Evolutionary conservation across 2,329 filamentous ascomycete genomes (phyloP), one percentile per base, ranked within the genome.

Genomic region (Lecanicillium sp.): DNA sequence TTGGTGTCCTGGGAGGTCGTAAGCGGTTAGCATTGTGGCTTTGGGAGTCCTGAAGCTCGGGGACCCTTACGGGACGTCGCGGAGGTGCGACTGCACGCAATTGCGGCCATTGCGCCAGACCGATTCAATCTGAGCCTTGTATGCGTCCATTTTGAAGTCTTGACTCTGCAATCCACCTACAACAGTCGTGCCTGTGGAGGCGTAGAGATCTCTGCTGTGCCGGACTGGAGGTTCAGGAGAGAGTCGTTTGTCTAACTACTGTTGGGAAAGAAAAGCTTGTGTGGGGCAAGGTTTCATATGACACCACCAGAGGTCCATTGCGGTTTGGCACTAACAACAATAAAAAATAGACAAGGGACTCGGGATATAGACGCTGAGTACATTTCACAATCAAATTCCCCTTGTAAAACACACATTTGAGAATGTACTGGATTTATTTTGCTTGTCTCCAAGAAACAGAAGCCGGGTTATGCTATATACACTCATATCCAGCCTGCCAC

Each of bases 1-100:
- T 38, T 5, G 44, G 42, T 35, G 50, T 47, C 8, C 58, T 61
- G 37, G 8, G 8, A n/a, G 20, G 3, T n/a, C 15, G 34, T 31
- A 18, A 18, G 9, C 17, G 5, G 5, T 35, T 15, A 29, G 25
- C 4, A 14, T 9, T n/a, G n/a, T 17, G n/a, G 14, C 6, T n/a
- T 11, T 7, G 29, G 5, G 8, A 16, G 16, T 4, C 17, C 16
- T 11, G 30, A 20, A 28, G 31, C 31, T 28, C 25, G 25, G 25
- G 34, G 22, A 25, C 14, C 11, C 34, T 25, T 34, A 39, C 37
- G 41, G 36, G 33, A 40, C 36, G 6, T 43, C 32, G 13, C 36
- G 27, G 16, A 43, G 32, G 36, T 43, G 38, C 9, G 41, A 27
- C n/a, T 40, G 36, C 13, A 33, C 37, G 37, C 8, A n/a, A 9